Evolutionary conservation across 2,329 filamentous ascomycete genomes (phyloP), one percentile per base, ranked within the genome.

Genomic region (Sporothrix sp.): DNA sequence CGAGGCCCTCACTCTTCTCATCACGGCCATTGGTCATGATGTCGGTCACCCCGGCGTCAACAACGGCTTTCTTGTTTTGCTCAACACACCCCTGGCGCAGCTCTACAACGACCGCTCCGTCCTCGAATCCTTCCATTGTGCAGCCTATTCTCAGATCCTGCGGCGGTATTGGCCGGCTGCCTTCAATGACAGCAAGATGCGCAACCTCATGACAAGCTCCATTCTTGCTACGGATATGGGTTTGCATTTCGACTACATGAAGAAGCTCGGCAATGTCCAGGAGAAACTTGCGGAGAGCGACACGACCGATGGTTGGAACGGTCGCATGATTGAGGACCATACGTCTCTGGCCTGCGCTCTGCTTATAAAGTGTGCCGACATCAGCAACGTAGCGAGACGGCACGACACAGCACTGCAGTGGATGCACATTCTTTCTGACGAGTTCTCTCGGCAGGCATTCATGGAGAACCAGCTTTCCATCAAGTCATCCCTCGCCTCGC

Each of bases 151-250:
- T 0, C 93, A 97, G 63, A 95, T 98, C 35, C 77, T 98, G 37
- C 84, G 91, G 45, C 81, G 89, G 44, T 84, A 97, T 65, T 98
- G 93, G 93, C 88, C 90, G 0, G 73, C 78, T 3, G 85, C 84
- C 2, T 94, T 94, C 58, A 76, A 84, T 56, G 84, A 93, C 59
- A 75, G 76, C 42, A 82, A 82, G 52, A 87, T 97, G 76, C 82
- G 91, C 50, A 85, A 84, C 58, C 72, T 95, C 7, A 93, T 97
- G 84, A 97, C 96, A 60, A 95, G 88, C 65, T 93, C 88, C n/a
- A 97, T 98, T 53, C 71, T 98, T 21, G 88, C 93, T 3, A 98
- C 93, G 0, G 93, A 98, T 62, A 98, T 98, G 93, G 89, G 89
- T 7, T 70, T 95, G 7, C 93, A 98, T 67, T 95, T 95, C 60